These are phyloP conservation scores for Multifurca ochricompacta DNA, from an alignment of 768 basidiomycete species.

Conservation along the genomic window DNA sequence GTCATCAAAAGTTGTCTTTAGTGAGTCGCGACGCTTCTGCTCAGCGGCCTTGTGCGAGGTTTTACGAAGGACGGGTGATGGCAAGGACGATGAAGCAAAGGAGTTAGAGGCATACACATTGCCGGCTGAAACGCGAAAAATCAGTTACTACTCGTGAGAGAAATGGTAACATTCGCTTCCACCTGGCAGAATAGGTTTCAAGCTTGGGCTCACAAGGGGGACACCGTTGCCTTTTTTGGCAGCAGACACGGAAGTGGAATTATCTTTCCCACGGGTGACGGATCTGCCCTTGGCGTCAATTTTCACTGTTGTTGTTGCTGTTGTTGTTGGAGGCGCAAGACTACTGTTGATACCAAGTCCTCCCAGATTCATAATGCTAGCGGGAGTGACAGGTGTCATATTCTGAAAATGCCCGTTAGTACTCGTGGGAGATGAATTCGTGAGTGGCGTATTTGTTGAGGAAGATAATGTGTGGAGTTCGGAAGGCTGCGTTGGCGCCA, in stretches of 20 bases:
- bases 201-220: slow-evolving; percentile 40
- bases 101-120: slow-evolving; percentile 26
- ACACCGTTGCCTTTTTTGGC: slow-evolving; percentile 28
- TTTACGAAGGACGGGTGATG: slow-evolving; percentile 45
- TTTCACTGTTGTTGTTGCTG: slow-evolving; percentile 22
- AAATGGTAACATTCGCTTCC: slow-evolving; percentile 20
- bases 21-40: slow-evolving; percentile 92
- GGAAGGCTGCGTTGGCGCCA: slow-evolving; percentile 35
- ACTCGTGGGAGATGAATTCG: slow-evolving; percentile 1
- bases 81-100: slow-evolving; percentile 22
- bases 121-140: slow-evolving; percentile 27
- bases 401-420: slow-evolving; percentile 26
- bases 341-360: slow-evolving; percentile 46
- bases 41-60: slow-evolving; percentile 94
- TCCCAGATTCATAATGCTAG: slow-evolving; percentile 87
- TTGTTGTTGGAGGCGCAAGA: slow-evolving; percentile 29
- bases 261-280: slow-evolving; percentile 13
- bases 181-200: slow-evolving; percentile 74
- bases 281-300: slow-evolving; percentile 19
- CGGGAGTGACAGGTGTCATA: slow-evolving; percentile 78
- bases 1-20: slow-evolving; percentile 90
- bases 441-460: neutral
- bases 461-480: slow-evolving; percentile 7
- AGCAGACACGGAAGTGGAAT: slow-evolving; percentile 1
- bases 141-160: slow-evolving; percentile 10